These are phyloP conservation scores for Calocybe gangraenosa DNA, from an alignment of 768 basidiomycete genomes.

Conservation along the genomic window DNA sequence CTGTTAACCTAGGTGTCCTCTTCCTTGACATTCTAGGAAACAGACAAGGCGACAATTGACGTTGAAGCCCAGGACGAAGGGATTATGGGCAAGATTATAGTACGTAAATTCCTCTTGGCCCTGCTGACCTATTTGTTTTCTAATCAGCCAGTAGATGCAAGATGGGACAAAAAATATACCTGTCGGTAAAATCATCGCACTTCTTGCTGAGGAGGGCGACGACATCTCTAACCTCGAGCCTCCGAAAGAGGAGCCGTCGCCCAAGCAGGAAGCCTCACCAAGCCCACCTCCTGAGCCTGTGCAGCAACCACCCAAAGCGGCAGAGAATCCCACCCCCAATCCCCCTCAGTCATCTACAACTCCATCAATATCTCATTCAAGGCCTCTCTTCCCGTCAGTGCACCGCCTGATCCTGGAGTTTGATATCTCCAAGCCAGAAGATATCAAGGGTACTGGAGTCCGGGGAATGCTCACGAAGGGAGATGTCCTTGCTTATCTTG, in stretches of 20 bases:
- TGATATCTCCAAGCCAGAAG: conserved; percentile 50
- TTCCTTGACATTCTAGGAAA: conserved; percentile 53
- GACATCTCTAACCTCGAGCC: conserved; percentile 81
- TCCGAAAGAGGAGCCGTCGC: conserved; percentile 41
- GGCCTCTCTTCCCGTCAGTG: conserved; percentile 89
- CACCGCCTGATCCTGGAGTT: conserved; percentile 72
- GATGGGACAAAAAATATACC: conserved; percentile 83
- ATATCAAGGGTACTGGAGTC: conserved; percentile 84
- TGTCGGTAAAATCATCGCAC: conserved; percentile 86
- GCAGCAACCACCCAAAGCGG: conserved; percentile 25
- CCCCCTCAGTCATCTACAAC: conserved; percentile 30
- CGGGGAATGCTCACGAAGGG: conserved; percentile 96
- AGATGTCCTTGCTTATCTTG: conserved; percentile 84
- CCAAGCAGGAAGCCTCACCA: conserved; percentile 23
- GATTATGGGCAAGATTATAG: conserved; percentile 88
- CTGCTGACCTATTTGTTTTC: neutral
- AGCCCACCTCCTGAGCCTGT: conserved; percentile 11
- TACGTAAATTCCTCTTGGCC: conserved; percentile 31
- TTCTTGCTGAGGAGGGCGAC: conserved; percentile 95
- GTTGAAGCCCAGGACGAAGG: conserved; percentile 99
- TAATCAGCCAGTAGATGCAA: conserved; percentile 38
- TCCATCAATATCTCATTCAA: conserved; percentile 45
- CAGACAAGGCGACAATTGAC: conserved; percentile 95
- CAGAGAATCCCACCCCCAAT: conserved; percentile 20
- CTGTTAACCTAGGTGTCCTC: conserved; percentile 1